Evolutionary conservation across 441 rosid species (phyloP), one percentile per base, ranked within the genome.

Genomic region (Gossypium trilobum): DNA sequence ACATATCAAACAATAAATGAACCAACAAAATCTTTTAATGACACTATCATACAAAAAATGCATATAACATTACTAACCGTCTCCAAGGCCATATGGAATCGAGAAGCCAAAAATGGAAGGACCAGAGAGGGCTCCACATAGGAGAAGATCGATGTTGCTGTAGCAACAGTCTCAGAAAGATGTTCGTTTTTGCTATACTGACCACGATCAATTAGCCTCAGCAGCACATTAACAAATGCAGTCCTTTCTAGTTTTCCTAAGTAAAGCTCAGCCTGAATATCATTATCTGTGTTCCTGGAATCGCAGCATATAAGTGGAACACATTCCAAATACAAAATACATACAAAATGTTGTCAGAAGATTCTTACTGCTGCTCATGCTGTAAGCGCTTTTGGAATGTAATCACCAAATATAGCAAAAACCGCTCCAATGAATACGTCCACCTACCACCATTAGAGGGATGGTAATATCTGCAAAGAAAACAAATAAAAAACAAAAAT

Each of bases 381-480:
- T 88, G 94, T 77, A 93, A 85, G 56, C 99, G 96, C 78, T 91
- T 91, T 87, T 92, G 98, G 84, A 95, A 95, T 68, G 98, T 82
- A 62, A 81, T 78, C 46, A 90, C 99, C 85, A 91, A 79, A 84
- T 86, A 73, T 69, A 89, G 79, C 85, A 95, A 86, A 85, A 93
- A 89, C 3, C 95, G 84, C 82, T 95, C 97, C 89, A 95, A 78
- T 74, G 98, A 89, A 83, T 91, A 93, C 74, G 99, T 95, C 99
- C 99, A 95, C 52, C 98, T 96, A 59, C 99, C 99, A 75, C 99
- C 99, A 79, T 93, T 95, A 68, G 99, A 95, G 22, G 99, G 99
- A 83, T 95, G 98, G 80, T 93, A 95, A 82, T 93, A 93, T 77
- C 99, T 95, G 86, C 66, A 73, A 61, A 59, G 14, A 14, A 52